Evolutionary conservation across 148 eudicot genomes (phyloP).

Genomic region (Arbutus unedo): DNA sequence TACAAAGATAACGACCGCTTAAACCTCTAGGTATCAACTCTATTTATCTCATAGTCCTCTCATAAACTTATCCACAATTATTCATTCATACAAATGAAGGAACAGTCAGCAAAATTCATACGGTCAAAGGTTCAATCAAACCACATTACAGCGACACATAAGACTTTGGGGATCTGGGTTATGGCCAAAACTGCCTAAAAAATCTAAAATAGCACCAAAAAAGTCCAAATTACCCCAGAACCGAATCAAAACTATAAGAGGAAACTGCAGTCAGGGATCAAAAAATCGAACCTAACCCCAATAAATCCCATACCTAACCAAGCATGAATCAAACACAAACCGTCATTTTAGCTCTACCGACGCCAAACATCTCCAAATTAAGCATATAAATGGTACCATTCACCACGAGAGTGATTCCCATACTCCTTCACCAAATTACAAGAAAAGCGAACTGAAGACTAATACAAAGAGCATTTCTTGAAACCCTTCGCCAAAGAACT

Average conservation of each 20-base stretch:
- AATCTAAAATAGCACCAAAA: constrained; percentile 9
- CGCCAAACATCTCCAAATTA: not conserved
- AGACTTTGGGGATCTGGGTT: constrained; percentile 14
- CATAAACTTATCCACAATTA: not conserved
- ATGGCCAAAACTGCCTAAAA: constrained; percentile 8
- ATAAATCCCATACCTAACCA: not conserved
- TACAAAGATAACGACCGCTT: not conserved
- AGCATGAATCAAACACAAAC: too few relatives aligned
- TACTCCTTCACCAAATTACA: not conserved
- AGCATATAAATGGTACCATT: not conserved
- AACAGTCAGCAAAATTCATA: not conserved
- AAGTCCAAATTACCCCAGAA: constrained; percentile 7
- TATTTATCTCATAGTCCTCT: not conserved
- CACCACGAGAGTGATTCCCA: not conserved
- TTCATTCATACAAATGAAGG: not conserved
- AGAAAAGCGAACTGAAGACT: not conserved
- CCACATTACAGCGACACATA: not conserved
- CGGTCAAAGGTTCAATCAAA: not conserved
- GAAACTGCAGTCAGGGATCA: not conserved
- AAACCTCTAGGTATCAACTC: not conserved
- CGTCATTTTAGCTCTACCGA: too few relatives aligned
- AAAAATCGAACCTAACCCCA: not conserved
- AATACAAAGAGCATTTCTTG: not conserved
- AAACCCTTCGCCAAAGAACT: not conserved
- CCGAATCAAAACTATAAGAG: not conserved